Evolutionary conservation across 1,284 basidiomycete species (phyloP), one percentile per base, ranked within the genome.

Genomic region (Sanguinoderma infundibulare): DNA sequence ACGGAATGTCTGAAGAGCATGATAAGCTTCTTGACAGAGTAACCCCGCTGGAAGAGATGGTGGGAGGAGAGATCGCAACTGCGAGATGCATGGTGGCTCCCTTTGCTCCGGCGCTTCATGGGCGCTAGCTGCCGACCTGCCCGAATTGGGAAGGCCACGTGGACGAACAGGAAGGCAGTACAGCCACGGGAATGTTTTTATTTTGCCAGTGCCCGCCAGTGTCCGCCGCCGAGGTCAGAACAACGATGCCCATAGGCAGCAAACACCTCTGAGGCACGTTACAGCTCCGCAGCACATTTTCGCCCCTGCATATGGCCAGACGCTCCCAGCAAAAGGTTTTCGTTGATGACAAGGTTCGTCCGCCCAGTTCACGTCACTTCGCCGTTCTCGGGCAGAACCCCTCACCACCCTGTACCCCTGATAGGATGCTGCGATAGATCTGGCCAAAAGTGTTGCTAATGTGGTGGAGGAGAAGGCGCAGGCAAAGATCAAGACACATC

Each of bases 391-490:
- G 49, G 49, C 38, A 51, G 38, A 34, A 26, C 39, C 14, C 49
- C 59, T 51, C 38, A 50, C 46, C 30, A 50, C 32, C 22, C 46
- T 30, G n/a, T 28, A 32, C 35, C 44, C 38, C 53, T 56, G 32
- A 54, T 34, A 74, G 73, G 69, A 72, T 60, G 66, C 58, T 26
- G 73, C 71, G 17, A 59, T 74, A 38, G 64, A 68, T 49, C 55
- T 74, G 22, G 73, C 72, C 2, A 62, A 59, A 53, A 60, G 61
- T 30, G 69, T 73, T 38, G 67, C 65, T 26, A 66, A 66, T 6
- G 51, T 57, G 10, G 67, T 69, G 49, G 73, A 74, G 55, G 66
- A 67, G 24, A 72, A 67, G 44, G 62, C 68, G 0, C 65, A 63
- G 26, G 52, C 63, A 32, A 72, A 67, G 44, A 62, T 67, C 2